These are phyloP conservation scores for Aristolochia californica DNA, from an alignment of 164 flowering plant species.

Conservation along the genomic window DNA sequence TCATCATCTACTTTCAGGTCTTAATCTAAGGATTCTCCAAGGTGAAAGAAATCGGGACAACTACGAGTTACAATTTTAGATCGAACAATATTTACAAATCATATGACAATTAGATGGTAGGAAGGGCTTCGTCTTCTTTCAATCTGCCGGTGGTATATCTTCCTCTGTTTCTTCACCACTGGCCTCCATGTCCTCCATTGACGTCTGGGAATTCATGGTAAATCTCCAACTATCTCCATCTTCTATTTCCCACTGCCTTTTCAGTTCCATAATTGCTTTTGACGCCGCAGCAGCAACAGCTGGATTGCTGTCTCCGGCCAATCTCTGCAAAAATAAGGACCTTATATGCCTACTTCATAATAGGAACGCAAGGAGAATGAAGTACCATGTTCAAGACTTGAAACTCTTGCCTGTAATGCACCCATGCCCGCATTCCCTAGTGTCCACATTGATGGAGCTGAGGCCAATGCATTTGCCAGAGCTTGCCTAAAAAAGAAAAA, in stretches of 20 bases:
- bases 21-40: too few species aligned
- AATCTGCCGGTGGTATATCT: neutral
- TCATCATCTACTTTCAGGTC: too few species aligned
- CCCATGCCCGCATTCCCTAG: slow-evolving; percentile 99
- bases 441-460: slow-evolving; percentile 99
- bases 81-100: too few species aligned
- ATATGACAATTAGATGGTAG: too few species aligned
- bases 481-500: slow-evolving; percentile 49
- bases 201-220: slow-evolving; percentile 36
- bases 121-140: too few species aligned
- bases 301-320: slow-evolving; percentile 87
- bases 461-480: slow-evolving; percentile 82
- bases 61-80: too few species aligned
- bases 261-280: slow-evolving; percentile 65
- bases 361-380: neutral
- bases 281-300: slow-evolving; percentile 82
- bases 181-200: slow-evolving; percentile 10
- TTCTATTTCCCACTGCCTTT: slow-evolving; percentile 86
- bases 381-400: neutral
- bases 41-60: too few species aligned
- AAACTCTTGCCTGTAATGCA: slow-evolving; percentile 62
- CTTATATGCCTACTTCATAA: neutral
- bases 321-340: slow-evolving; percentile 41
- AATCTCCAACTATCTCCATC: slow-evolving; percentile 92
- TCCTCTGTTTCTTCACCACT: slow-evolving; percentile 12